Conservation (phyloP, 2,329 filamentous ascomycete species). For the Lachnellula arida region DNA sequence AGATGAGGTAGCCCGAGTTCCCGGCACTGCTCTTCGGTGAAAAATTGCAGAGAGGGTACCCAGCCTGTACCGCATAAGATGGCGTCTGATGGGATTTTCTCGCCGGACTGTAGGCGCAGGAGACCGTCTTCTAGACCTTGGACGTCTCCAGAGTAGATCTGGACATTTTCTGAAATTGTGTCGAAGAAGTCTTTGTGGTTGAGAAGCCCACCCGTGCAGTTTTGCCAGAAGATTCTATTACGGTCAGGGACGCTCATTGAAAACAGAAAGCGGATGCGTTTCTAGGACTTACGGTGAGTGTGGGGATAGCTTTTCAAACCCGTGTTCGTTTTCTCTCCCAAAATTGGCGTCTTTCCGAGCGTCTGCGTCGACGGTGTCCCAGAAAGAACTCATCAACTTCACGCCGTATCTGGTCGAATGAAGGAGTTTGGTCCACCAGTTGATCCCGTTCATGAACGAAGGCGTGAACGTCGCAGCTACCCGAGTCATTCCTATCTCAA, state of each 20-base stretch:
- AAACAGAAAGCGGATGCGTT: background rate
- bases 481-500: slow-evolving; percentile 19
- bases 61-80: slow-evolving; percentile 29
- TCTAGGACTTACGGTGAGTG: slow-evolving; percentile 20
- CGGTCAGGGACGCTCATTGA: slow-evolving; percentile 1
- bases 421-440: slow-evolving; percentile 14
- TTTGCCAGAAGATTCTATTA: slow-evolving; percentile 27
- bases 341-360: slow-evolving; percentile 25
- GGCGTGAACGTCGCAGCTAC: slow-evolving; percentile 8
- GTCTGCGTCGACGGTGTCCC: slow-evolving; percentile 18
- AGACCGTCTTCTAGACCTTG: slow-evolving; percentile 13
- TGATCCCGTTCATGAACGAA: slow-evolving; percentile 11
- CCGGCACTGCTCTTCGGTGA: slow-evolving; percentile 18
- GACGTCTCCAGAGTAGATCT: slow-evolving; percentile 20
- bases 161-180: slow-evolving; percentile 23
- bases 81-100: slow-evolving; percentile 22
- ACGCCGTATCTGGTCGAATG: slow-evolving; percentile 16
- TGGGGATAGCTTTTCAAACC: slow-evolving; percentile 25
- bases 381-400: slow-evolving; percentile 19
- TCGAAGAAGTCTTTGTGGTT: slow-evolving; percentile 29
- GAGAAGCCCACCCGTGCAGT: slow-evolving; percentile 25
- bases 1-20: slow-evolving; percentile 25
- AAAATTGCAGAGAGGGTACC: slow-evolving; percentile 22
- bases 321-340: slow-evolving; percentile 20
- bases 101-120: slow-evolving; percentile 12